phyloP scores from a whole-genome alignment of 768 basidiomycete genomes.

The Boletus subcaerulescens region DNA sequence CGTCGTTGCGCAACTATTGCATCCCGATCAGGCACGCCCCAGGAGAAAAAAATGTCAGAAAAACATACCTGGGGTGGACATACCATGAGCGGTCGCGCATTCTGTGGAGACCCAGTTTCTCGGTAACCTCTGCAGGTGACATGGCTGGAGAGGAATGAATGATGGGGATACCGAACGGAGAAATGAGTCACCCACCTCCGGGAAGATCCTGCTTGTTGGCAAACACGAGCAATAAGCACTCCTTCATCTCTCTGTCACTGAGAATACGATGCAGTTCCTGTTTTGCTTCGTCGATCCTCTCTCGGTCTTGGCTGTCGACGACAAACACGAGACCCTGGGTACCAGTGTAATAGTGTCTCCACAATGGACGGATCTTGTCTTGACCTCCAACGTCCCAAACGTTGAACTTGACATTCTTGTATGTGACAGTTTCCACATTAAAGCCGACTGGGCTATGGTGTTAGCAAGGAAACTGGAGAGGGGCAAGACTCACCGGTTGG shows the following conservation, averaged over 20 bases:
- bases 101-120: conserved; percentile 90
- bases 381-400: conserved; percentile 99
- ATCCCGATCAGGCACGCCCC: neutral
- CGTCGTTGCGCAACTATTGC: conserved; percentile 83
- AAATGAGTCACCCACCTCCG: conserved; percentile 60
- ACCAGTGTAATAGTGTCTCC: conserved; percentile 99
- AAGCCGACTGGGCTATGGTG: conserved; percentile 71
- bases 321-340: conserved; percentile 99
- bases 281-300: conserved; percentile 94
- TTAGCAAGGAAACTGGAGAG: neutral
- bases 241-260: conserved; percentile 97
- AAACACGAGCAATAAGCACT: conserved; percentile 95
- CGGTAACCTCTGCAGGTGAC: conserved; percentile 99
- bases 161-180: neutral
- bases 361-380: conserved; percentile 97
- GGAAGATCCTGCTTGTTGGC: conserved; percentile 99
- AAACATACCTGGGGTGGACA: conserved; percentile 89
- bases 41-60: neutral
- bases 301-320: conserved; percentile 93
- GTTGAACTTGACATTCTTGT: conserved; percentile 97
- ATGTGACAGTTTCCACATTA: conserved; percentile 99
- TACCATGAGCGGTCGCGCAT: conserved; percentile 99
- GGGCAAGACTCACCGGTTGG: conserved; percentile 68
- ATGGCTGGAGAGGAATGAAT: conserved; percentile 54
- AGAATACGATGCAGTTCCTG: conserved; percentile 94